Evolutionary conservation across 805 yeast genomes (phyloP), one percentile per base, ranked within the genome.

Genomic region (Ogataea degrootiae): DNA sequence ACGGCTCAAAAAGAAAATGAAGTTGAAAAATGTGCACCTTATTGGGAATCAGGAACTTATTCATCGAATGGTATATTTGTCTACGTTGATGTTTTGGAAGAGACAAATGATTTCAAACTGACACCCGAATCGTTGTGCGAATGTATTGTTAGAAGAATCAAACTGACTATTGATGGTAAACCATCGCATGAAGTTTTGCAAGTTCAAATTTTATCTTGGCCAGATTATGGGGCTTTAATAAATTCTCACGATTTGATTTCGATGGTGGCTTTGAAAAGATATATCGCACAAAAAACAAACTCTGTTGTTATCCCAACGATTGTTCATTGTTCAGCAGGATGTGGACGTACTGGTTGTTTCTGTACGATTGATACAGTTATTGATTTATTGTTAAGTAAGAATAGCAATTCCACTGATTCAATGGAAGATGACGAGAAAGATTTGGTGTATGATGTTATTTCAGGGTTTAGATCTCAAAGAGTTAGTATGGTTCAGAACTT

Each of bases 281-380:
- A 47, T 33, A 47, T 68, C 26, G 44, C 55, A 44, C 26, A 55
- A 15, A 39, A 47, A 17, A 52, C 57, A 8, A 34, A 52, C 14
- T 50, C 55, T 1, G 44, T 50, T 16, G 21, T 44, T 2, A 44
- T 43, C 12, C 92, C 94, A 19, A 74, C 82, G 6, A 62, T 89
- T 41, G 87, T 86, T 23, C 98, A 92, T 66, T 92, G 99, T 61
- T 88, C 96, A 6, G 98, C 98, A 1, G 99, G 99, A 0, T 90
- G 96, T 61, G 99, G 99, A 17, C 73, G 99, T 48, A 89, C 98
- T 0, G 99, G 99, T 2, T 87, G 96, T 1, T 85, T 83, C 60
- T 80, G 90, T 51, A 79, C 89, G 1, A 68, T 85, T 21, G 95
- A 87, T 59, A 73, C 83, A 0, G 71, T 75, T 21, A 66, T 80